Conservation (phyloP, 805 yeast species). For the Lipomyces starkeyi region DNA sequence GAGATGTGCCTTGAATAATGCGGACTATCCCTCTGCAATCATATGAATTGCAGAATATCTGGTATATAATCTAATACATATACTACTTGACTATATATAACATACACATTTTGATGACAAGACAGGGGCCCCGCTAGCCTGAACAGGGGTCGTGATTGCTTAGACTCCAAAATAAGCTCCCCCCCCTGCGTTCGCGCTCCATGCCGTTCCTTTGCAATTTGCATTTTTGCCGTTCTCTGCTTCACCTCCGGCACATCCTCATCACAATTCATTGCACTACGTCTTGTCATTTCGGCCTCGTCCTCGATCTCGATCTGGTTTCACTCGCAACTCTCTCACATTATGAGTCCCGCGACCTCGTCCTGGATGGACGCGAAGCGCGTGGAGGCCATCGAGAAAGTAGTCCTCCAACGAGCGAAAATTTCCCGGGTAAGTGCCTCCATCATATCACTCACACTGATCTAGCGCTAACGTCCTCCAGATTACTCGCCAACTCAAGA, state of each 20-base stretch:
- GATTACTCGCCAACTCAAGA: constrained; percentile 51
- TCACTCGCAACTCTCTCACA: not conserved
- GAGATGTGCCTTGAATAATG: not conserved
- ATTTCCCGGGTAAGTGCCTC: constrained; percentile 46
- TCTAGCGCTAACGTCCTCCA: constrained; percentile 12
- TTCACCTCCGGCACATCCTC: constrained; percentile 16
- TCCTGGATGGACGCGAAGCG: constrained; percentile 39
- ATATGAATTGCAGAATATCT: not conserved
- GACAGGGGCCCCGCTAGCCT: not conserved
- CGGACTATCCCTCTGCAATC: not conserved
- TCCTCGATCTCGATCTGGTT: not conserved
- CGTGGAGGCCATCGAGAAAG: constrained; percentile 41
- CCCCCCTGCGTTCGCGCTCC: not conserved
- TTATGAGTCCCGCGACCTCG: constrained; percentile 23
- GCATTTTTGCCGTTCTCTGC: not conserved
- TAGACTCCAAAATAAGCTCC: not conserved
- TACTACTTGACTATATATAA: not conserved
- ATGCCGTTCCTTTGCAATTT: not conserved
- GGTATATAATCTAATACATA: not conserved
- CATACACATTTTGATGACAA: constrained; percentile 28
- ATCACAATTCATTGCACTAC: not conserved
- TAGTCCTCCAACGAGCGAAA: constrained; percentile 51
- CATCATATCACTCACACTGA: not conserved
- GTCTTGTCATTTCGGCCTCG: not conserved
- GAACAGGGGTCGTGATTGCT: not conserved